A percentile compares a stretch with the other conserved stretches of the same genome.
phyloP scores from a whole-genome alignment of 1,139 yeast species.

The Spathaspora sp. region DNA sequence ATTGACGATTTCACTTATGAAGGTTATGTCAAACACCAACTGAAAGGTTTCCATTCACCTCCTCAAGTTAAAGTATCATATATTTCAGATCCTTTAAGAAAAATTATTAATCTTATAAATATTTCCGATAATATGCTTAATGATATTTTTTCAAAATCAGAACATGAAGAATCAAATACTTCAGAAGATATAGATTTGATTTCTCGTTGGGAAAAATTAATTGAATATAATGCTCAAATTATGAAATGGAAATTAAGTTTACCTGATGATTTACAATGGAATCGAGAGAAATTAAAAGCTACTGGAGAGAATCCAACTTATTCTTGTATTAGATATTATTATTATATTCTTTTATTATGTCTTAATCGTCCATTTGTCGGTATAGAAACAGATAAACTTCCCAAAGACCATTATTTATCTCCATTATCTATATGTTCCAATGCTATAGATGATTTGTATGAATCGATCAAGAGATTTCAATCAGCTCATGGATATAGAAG shows the following conservation, averaged over 20 bases:
- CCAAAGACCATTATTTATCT: conserved; percentile 20
- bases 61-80: conserved; percentile 23
- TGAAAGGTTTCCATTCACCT: conserved; percentile 10
- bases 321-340: conserved; percentile 55
- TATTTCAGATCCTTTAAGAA: conserved; percentile 49
- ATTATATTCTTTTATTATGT: conserved; percentile 55
- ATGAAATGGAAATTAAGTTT: conserved; percentile 49
- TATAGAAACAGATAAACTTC: conserved; percentile 13
- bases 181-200: conserved; percentile 30
- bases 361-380: conserved; percentile 61
- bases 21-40: conserved; percentile 19
- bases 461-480: conserved; percentile 36
- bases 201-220: conserved; percentile 38
- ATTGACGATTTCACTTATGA: conserved; percentile 49
- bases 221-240: conserved; percentile 49
- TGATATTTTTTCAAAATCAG: conserved; percentile 47
- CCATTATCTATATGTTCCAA: conserved; percentile 37
- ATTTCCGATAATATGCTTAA: conserved; percentile 55
- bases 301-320: conserved; percentile 53
- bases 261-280: conserved; percentile 54
- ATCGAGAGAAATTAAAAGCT: conserved; percentile 35
- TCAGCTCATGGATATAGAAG: conserved; percentile 41
- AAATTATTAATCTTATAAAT: conserved; percentile 48
- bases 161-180: conserved; percentile 22
- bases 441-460: conserved; percentile 44